Base-by-base conservation (phyloP, 768 basidiomycete species). In the Saitozyma podzolica region DNA sequence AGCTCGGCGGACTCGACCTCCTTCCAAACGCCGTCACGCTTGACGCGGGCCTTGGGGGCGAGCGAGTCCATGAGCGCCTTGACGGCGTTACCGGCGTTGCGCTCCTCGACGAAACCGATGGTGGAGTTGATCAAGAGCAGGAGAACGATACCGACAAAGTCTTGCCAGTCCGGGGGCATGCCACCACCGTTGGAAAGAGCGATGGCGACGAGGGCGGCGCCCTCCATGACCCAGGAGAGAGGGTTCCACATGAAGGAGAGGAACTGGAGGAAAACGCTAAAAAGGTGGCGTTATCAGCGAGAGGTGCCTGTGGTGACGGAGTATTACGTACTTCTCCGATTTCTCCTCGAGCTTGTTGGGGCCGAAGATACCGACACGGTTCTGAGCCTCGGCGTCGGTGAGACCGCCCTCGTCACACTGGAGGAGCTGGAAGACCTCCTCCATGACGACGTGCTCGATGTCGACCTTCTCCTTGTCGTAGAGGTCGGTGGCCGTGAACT, bases 391-490 rank as follows among this genome's bases (percentile, higher is more conserved):
- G 40, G 87, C 88, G 9, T 79, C 61, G 14, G 81, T 79, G 39
- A 98, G 85, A 85, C 95, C 95, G 39, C 84, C 83, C 61, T 92
- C 89, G 69, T 85, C 84, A 79, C 91, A 94, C 74, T 97, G 92
- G 55, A 98, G 88, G 55, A 98, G 88, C 64, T 88, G 91, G 85
- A 96, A 92, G 79, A 97, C 94, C 74, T 97, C 95, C 70, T 92
- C 92, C 79, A 98, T 89, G 67, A 91, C 89, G 71, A 98, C 89
- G 19, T 92, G 94, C 84, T 97, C 95, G 63, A 98, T 84, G 81
- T 98, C 95, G 81, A 98, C 95, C 84, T 98, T 98, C 82, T 98
- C 95, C 83, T 95, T 95, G 82, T 96, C 93, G 80, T 96, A 97
- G 54, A 80, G 62, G 65, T 80, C 80, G 71, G 72, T 68, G 59